A percentile compares a stretch with the other conserved stretches of the same genome.
Evolutionary conservation across 1,139 yeast genomes (phyloP).

Genomic region (Taphrina flavorubra): DNA sequence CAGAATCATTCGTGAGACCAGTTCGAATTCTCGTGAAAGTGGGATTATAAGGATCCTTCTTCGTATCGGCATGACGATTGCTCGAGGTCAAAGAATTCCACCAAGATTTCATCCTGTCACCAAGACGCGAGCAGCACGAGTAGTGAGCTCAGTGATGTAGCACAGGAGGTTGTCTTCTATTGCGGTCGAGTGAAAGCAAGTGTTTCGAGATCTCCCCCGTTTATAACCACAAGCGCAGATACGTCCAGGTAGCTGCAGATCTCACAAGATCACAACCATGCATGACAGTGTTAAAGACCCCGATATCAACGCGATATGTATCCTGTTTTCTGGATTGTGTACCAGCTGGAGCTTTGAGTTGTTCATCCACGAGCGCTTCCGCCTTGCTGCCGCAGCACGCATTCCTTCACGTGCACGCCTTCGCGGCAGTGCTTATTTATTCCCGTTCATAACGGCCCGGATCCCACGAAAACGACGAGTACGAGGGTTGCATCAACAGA

Average conservation of each 20-base stretch:
- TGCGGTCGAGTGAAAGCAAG: not conserved
- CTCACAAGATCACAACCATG: not conserved
- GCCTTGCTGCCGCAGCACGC: too few relatives aligned
- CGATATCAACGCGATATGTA: too few relatives aligned
- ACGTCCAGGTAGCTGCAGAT: not conserved
- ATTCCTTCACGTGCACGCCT: too few relatives aligned
- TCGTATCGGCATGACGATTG: conserved; percentile 38
- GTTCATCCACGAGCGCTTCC: too few relatives aligned
- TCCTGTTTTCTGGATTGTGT: too few relatives aligned
- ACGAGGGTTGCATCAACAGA: too few relatives aligned
- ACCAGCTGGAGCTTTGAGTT: too few relatives aligned
- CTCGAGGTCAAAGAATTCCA: conserved; percentile 37
- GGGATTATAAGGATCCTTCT: conserved; percentile 29
- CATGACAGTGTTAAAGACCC: too few relatives aligned
- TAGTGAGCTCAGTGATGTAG: not conserved
- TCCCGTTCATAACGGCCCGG: too few relatives aligned
- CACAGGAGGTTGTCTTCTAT: conserved; percentile 3
- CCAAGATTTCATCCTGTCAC: conserved; percentile 26
- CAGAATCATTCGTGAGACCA: conserved; percentile 29
- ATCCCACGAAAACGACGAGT: too few relatives aligned
- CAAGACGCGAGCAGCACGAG: not conserved
- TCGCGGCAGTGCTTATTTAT: too few relatives aligned
- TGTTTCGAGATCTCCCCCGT: not conserved
- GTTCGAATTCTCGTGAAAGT: conserved; percentile 39
- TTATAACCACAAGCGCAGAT: not conserved